phyloP scores from a whole-genome alignment of 805 yeast species.

The Yamadazyma paraphyllophila region DNA sequence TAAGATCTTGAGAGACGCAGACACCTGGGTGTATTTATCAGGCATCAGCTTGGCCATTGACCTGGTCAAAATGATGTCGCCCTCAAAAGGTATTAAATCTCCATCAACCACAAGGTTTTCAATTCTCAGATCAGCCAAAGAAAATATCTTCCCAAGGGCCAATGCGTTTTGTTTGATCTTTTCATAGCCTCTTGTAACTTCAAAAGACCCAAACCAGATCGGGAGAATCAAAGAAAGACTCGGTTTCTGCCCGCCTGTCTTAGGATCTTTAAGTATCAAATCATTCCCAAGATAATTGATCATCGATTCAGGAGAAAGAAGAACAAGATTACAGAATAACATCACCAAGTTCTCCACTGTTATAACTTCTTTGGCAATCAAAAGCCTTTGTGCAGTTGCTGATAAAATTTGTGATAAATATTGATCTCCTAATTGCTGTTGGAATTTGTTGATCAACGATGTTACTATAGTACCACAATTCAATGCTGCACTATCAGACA shows the following conservation, averaged over 20 bases:
- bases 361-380: conserved; percentile 63
- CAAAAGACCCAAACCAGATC: conserved; percentile 83
- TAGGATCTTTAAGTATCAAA: conserved; percentile 25
- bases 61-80: conserved; percentile 75
- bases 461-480: conserved; percentile 69
- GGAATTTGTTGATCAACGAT: conserved; percentile 54
- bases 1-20: conserved; percentile 70
- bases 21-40: conserved; percentile 57
- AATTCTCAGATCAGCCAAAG: conserved; percentile 54
- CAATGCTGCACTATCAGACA: conserved; percentile 79
- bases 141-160: conserved; percentile 68
- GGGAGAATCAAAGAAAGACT: conserved; percentile 61
- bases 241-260: conserved; percentile 20
- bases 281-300: conserved; percentile 54
- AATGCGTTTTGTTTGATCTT: conserved; percentile 64
- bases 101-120: conserved; percentile 65
- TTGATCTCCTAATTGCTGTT: conserved; percentile 32
- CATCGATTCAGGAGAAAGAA: conserved; percentile 60
- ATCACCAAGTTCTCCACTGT: conserved; percentile 75
- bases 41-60: conserved; percentile 74
- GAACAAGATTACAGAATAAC: conserved; percentile 71
- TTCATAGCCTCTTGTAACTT: conserved; percentile 74
- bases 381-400: conserved; percentile 69
- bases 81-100: conserved; percentile 61
- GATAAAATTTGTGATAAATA: conserved; percentile 59